A percentile compares a stretch with the other conserved stretches of the same genome.
Evolutionary conservation across 192 early-diverging fungal genomes (phyloP).

Genomic region (Helicostylum pulchrum): DNA sequence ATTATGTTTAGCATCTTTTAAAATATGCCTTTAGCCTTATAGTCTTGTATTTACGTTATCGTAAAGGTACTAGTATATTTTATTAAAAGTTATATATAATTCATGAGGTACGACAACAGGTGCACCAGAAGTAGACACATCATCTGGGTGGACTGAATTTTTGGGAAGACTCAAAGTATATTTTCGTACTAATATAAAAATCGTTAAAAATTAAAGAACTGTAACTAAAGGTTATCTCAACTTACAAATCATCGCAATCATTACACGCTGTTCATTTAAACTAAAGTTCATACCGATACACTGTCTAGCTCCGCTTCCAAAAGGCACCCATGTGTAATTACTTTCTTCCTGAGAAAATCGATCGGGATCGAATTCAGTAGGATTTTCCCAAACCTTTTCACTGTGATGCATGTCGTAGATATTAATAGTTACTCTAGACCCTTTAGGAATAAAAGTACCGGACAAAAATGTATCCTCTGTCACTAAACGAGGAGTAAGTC

Average conservation of each 20-base stretch:
- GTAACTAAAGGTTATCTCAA: background rate
- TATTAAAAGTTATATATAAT: no score
- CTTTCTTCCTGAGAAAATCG: background rate
- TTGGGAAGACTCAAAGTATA: background rate
- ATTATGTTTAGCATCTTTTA: no score
- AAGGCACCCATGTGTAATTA: slow-evolving; percentile 45
- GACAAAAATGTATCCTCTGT: background rate
- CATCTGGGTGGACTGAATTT: background rate
- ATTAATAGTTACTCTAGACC: background rate
- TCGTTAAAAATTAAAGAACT: background rate
- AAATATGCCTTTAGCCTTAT: no score
- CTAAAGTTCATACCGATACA: slow-evolving; percentile 65
- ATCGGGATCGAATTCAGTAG: background rate
- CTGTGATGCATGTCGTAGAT: background rate
- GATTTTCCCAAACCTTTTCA: background rate
- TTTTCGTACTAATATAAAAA: background rate
- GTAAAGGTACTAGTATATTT: no score
- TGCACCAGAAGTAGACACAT: background rate
- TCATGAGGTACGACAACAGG: no score
- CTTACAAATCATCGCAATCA: slow-evolving; percentile 44
- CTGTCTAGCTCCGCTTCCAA: slow-evolving; percentile 53
- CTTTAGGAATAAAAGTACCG: background rate
- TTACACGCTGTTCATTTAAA: slow-evolving; percentile 55
- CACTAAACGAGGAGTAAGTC: background rate
- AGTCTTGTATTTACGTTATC: no score